Base-by-base conservation (phyloP, 306 rosid species). In the Vigna mungo region DNA sequence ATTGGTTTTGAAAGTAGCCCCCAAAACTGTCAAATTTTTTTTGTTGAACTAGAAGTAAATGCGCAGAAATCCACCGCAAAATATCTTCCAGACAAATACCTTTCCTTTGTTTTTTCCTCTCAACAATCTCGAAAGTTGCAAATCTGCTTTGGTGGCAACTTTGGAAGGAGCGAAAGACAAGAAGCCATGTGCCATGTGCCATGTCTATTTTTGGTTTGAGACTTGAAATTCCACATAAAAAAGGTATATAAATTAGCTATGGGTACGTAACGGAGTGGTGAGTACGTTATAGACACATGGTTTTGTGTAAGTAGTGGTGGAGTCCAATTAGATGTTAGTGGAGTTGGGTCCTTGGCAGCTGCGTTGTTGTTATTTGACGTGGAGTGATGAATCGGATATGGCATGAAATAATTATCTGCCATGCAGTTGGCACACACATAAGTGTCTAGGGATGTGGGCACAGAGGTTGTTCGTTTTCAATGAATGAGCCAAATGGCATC, bases 301-400 rank as follows among this genome's bases (percentile, higher is more conserved):
- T 23, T 34, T 54, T 18, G 21, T 46, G 20, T 12, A 4, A 59
- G 11, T 59, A 0, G 64, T 46, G 23, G 49, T 25, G 9, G 16
- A 62, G 32, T 27, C 32, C 32, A 27, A 34, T n/a, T 23, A 69
- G 64, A 55, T 47, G 32, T 37, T 23, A 39, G 56, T 81, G 79
- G 80, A 66, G 15, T 44, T 44, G 49, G 49, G 12, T 11, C 1
- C 15, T 2, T 3, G 15, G 49, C 13, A 44, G 16, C 8, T 30
- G 5, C 34, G 36, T 69, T 34, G 78, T 12, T 66, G 43, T 56
- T 62, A 25, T 6, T 48, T 18, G 84, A 55, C 43, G 58, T 23
- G 43, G 77, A 59, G 8, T 72, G 65, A 80, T 25, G 61, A 64
- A 59, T 74, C 43, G 80, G 84, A 75, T 79, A 71, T 75, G 81